Evolutionary conservation across 2,329 filamentous ascomycete genomes (phyloP).

Genomic region (Scytalidium sp.): DNA sequence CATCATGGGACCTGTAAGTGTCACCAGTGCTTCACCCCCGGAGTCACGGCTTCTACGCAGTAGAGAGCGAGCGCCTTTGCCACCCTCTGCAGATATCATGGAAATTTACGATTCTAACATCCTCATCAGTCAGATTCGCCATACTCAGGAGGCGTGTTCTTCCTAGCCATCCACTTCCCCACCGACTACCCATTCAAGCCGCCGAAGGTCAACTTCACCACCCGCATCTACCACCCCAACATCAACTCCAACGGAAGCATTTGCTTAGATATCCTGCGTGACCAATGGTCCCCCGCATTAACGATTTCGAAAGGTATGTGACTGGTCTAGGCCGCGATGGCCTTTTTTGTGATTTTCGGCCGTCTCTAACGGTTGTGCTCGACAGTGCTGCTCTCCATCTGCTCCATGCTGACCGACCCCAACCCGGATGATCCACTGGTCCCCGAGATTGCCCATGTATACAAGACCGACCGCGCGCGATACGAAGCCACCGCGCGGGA

Average conservation of each 20-base stretch:
- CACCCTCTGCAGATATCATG: slow-evolving; percentile 10
- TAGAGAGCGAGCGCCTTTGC: no score
- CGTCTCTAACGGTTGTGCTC: slow-evolving; percentile 7
- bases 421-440: slow-evolving; percentile 99
- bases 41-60: no score
- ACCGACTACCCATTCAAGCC: slow-evolving; percentile 99
- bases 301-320: slow-evolving; percentile 95
- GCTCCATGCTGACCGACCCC: slow-evolving; percentile 99
- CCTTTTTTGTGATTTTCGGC: background rate
- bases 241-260: slow-evolving; percentile 99
- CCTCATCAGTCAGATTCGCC: slow-evolving; percentile 77
- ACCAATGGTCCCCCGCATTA: slow-evolving; percentile 98
- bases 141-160: slow-evolving; percentile 98
- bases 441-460: slow-evolving; percentile 97
- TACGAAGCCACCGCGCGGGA: slow-evolving; percentile 97
- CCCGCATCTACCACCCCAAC: slow-evolving; percentile 99
- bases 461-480: slow-evolving; percentile 95
- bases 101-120: slow-evolving; percentile 16
- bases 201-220: slow-evolving; percentile 99
- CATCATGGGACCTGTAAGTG: slow-evolving; percentile 97
- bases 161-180: slow-evolving; percentile 97
- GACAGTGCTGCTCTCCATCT: slow-evolving; percentile 93
- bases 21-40: no score
- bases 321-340: background rate
- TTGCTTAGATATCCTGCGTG: slow-evolving; percentile 95